Conservation (phyloP, 2,329 filamentous ascomycete species). For the Trichoderma harzianum region DNA sequence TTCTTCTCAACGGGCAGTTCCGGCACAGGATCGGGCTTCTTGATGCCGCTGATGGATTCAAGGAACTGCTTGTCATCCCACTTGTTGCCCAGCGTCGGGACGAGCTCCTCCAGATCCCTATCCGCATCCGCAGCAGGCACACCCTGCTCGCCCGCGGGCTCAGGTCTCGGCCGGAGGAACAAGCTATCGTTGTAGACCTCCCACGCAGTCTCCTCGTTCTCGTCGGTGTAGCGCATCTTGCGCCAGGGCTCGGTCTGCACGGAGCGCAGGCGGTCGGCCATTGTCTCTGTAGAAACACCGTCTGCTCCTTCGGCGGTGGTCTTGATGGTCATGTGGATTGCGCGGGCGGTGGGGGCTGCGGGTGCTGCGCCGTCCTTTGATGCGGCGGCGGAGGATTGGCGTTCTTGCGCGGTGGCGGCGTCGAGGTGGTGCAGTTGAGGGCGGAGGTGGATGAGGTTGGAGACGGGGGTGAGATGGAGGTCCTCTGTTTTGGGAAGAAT, state of each 20-base stretch:
- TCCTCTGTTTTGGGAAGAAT: conserved; percentile 55
- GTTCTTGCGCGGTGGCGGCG: conserved; percentile 70
- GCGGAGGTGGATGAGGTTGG: conserved; percentile 80
- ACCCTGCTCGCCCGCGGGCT: conserved; percentile 19
- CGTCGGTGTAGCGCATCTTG: conserved; percentile 74
- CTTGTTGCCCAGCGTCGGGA: conserved; percentile 38
- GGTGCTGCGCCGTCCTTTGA: conserved; percentile 34
- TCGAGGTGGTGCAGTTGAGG: conserved; percentile 93
- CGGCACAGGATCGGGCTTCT: conserved; percentile 30
- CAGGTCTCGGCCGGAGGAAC: conserved; percentile 35
- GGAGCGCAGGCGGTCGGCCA: conserved; percentile 68
- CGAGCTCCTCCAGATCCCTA: conserved; percentile 33
- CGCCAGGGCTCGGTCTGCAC: conserved; percentile 85
- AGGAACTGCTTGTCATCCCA: conserved; percentile 46
- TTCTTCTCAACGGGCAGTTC: conserved; percentile 24
- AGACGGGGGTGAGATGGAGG: conserved; percentile 80
- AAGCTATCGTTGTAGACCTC: conserved; percentile 71
- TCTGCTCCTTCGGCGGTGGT: conserved; percentile 67
- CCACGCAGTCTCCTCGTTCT: conserved; percentile 74
- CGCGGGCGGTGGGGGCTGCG: conserved; percentile 56
- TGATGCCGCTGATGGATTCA: conserved; percentile 45
- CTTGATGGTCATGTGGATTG: conserved; percentile 86
- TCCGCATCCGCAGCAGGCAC: conserved; percentile 23
- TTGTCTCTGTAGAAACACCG: conserved; percentile 64
- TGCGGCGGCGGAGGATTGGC: conserved; percentile 39